Conservation (phyloP, 148 eudicot genomes). For the Selenicereus undatus region DNA sequence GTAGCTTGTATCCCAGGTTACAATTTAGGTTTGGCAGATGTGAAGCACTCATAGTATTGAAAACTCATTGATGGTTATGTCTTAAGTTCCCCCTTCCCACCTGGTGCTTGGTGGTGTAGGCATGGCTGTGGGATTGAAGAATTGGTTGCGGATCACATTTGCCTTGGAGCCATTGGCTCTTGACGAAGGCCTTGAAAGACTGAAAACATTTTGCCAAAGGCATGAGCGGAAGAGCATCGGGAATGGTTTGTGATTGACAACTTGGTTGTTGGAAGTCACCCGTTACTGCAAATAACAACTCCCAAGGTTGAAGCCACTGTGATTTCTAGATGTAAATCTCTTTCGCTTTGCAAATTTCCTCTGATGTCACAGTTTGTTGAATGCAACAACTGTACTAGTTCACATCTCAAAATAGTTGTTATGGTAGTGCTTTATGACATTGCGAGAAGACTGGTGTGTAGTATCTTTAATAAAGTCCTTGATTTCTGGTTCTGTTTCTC, state of each 20-base stretch:
- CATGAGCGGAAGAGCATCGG: conserved; percentile 19
- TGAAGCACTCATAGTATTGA: background rate
- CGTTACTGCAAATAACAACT: background rate
- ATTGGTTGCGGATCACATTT: conserved; percentile 47
- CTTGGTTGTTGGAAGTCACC: background rate
- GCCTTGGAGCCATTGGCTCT: conserved; percentile 37
- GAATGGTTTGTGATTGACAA: background rate
- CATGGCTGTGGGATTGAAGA: conserved; percentile 39
- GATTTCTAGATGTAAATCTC: background rate
- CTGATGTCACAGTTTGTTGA: background rate
- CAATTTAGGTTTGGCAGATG: background rate
- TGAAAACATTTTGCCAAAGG: conserved; percentile 37
- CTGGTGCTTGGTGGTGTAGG: conserved; percentile 19
- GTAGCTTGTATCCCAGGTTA: background rate
- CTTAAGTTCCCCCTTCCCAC: background rate
- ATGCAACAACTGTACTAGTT: background rate
- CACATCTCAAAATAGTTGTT: background rate
- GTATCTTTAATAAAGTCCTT: background rate
- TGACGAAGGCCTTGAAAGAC: conserved; percentile 40
- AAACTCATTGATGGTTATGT: background rate
- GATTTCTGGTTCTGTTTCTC: no score
- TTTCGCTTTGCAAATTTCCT: background rate
- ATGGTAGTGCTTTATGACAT: background rate
- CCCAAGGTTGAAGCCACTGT: background rate
- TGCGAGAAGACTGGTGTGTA: no score